Base-by-base conservation (phyloP, 164 flowering plant species). In the Hamamelis virginiana region DNA sequence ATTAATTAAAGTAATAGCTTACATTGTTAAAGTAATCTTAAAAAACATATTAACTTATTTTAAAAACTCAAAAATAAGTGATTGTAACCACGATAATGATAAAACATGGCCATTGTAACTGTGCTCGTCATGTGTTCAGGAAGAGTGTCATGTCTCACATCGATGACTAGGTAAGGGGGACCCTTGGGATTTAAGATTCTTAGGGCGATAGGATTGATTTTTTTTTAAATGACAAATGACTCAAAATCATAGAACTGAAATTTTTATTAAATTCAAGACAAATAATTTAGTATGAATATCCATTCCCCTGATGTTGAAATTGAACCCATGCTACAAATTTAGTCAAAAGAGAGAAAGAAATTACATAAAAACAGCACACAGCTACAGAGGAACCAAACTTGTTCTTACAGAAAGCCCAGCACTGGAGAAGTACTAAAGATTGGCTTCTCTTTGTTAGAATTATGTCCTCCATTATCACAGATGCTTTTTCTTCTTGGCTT, bases 401-500 rank as follows among this genome's bases (percentile, higher is more conserved):
- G 43, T 38, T 52, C 19, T 59, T 76, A 82, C 45, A 82, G 56
- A 62, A 82, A 76, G 4, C 81, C 81, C 38, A 77, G 25, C 16
- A 73, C 83, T 9, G 87, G 82, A 16, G 84, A 84, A 70, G 79
- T 76, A 44, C 70, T 75, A 60, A 81, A 82, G 23, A 80, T 62
- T 15, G 75, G 76, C 67, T 62, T 75, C 67, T 70, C 81, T 60
- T 67, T 72, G 46, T 43, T 62, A 16, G 33, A 10, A 60, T 64
- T 67, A 1, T 38, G 67, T 23, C 43, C 69, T 27, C 48, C 71
- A 41, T 59, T 58, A 9, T 74, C 47, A 22, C 78, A 71, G 22
- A 77, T 59, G 18, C 70, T 68, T 83, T 95, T 95, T 63, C 97
- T 79, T 64, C 97, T 64, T 19, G 98, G 98, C 72, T 92, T 92